Evolutionary conservation across 805 yeast genomes (phyloP).

Genomic region (Starmerella gropengiesseri): DNA sequence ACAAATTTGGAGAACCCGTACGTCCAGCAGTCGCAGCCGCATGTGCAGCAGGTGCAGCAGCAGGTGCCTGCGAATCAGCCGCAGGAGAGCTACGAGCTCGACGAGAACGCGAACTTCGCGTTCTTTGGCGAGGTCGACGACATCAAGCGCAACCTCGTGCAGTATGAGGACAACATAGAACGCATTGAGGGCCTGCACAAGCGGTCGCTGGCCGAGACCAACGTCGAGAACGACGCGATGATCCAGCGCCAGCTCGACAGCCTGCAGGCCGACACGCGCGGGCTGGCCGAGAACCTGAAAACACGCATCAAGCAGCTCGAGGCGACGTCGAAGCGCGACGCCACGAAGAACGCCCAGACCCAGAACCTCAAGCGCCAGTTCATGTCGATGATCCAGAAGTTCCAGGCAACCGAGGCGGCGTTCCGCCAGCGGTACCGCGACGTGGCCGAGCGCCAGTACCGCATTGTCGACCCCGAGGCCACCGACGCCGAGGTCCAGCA

Average conservation of each 20-base stretch:
- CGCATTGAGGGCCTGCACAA: constrained; percentile 61
- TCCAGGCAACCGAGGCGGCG: constrained; percentile 74
- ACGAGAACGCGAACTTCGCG: constrained; percentile 37
- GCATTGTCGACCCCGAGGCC: constrained; percentile 45
- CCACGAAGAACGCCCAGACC: constrained; percentile 80
- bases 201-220: constrained; percentile 60
- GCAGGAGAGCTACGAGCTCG: constrained; percentile 22
- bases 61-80: constrained; percentile 10
- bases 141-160: constrained; percentile 57
- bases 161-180: constrained; percentile 58
- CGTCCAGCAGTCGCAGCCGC: constrained; percentile 4
- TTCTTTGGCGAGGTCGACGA: constrained; percentile 61
- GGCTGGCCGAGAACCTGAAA: constrained; percentile 66
- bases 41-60: constrained; percentile 7
- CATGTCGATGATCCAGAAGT: constrained; percentile 74
- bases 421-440: constrained; percentile 73
- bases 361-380: constrained; percentile 79
- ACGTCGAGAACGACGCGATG: constrained; percentile 56
- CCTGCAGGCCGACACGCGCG: constrained; percentile 64
- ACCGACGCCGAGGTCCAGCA: constrained; percentile 72
- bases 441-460: constrained; percentile 87
- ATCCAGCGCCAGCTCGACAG: constrained; percentile 67
- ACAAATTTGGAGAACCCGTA: not conserved
- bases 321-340: constrained; percentile 41
- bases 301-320: constrained; percentile 67